phyloP scores from a whole-genome alignment of 2,329 filamentous ascomycete genomes.

The Bipolaris bicolor region DNA sequence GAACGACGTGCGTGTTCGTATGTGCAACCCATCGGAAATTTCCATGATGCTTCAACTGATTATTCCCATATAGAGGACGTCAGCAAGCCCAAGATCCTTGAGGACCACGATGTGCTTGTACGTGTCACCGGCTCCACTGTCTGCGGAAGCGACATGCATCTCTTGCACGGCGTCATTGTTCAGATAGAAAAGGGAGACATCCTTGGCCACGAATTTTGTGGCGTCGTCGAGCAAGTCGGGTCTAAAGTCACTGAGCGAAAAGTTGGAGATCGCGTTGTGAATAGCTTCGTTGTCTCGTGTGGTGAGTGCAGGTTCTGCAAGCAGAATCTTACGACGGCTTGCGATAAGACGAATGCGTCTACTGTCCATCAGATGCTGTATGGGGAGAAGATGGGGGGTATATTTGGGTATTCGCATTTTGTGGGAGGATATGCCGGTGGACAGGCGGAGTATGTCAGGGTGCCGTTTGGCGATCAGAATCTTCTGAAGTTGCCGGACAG shows the following conservation, averaged over 20 bases:
- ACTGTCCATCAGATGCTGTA: slow-evolving; percentile 75
- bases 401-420: slow-evolving; percentile 68
- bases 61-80: slow-evolving; percentile 62
- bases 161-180: slow-evolving; percentile 56
- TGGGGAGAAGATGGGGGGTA: slow-evolving; percentile 73
- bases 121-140: slow-evolving; percentile 72
- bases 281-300: slow-evolving; percentile 81
- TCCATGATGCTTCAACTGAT: background rate
- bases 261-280: slow-evolving; percentile 68
- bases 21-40: background rate
- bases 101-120: slow-evolving; percentile 77
- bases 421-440: slow-evolving; percentile 86
- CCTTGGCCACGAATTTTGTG: slow-evolving; percentile 59
- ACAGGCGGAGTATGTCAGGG: slow-evolving; percentile 83
- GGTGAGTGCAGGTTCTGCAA: slow-evolving; percentile 76
- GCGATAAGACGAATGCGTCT: slow-evolving; percentile 79
- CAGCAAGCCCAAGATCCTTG: slow-evolving; percentile 72
- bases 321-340: slow-evolving; percentile 77
- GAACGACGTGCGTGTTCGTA: slow-evolving; percentile 66
- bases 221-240: slow-evolving; percentile 56
- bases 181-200: slow-evolving; percentile 58
- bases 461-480: slow-evolving; percentile 81
- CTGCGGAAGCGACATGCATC: slow-evolving; percentile 65
- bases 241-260: slow-evolving; percentile 50
- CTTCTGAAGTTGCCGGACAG: slow-evolving; percentile 76